phyloP scores from a whole-genome alignment of 2,329 filamentous ascomycete species.

The Cordyceps fumosorosea region DNA sequence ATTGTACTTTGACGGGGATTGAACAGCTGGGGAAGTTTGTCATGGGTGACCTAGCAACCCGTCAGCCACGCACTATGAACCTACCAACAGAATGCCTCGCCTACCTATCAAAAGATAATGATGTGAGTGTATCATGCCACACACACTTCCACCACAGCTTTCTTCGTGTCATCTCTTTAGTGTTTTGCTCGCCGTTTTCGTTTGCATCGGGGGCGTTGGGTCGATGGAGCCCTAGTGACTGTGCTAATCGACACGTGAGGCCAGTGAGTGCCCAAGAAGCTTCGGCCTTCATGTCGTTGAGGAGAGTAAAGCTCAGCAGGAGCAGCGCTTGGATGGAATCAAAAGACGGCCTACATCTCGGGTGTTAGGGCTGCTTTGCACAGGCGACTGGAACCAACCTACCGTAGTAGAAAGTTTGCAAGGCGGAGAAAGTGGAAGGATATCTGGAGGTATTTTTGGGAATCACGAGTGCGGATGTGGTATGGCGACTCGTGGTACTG shows the following conservation, averaged over 20 bases:
- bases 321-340: conserved; percentile 60
- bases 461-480: conserved; percentile 51
- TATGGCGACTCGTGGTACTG: conserved; percentile 62
- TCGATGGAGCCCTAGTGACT: conserved; percentile 56
- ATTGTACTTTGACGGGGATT: conserved; percentile 39
- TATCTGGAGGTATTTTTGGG: conserved; percentile 56
- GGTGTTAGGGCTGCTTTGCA: conserved; percentile 10
- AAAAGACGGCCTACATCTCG: conserved; percentile 45
- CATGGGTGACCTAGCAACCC: conserved; percentile 46
- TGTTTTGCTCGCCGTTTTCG: conserved; percentile 38
- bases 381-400: conserved; percentile 12
- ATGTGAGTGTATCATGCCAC: conserved; percentile 62
- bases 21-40: conserved; percentile 52
- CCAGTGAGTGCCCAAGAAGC: conserved; percentile 61
- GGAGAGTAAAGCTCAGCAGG: conserved; percentile 55
- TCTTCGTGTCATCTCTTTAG: conserved; percentile 49
- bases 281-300: conserved; percentile 65
- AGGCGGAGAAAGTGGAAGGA: conserved; percentile 59
- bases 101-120: conserved; percentile 58
- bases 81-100: conserved; percentile 8
- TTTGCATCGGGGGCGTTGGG: conserved; percentile 37
- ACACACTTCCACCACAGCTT: conserved; percentile 59
- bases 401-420: conserved; percentile 57
- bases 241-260: conserved; percentile 57
- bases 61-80: conserved; percentile 2